Percentiles rank a stretch among this genome's conserved stretches.
These are phyloP conservation scores for Trichophyton simii DNA, from an alignment of 2,329 filamentous ascomycete genomes.

Conservation along the genomic window DNA sequence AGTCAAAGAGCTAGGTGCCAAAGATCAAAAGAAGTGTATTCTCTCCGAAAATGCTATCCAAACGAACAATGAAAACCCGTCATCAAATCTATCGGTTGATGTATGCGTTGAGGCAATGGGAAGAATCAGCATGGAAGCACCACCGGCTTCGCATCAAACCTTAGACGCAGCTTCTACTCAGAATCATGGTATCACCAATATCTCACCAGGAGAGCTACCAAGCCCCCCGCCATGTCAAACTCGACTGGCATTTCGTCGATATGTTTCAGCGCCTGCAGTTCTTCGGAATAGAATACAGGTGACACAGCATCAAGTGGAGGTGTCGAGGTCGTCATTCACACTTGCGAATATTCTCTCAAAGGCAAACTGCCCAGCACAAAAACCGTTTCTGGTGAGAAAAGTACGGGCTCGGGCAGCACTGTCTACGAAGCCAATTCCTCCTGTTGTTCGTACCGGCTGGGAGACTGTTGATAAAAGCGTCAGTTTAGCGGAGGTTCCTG, in stretches of 20 bases:
- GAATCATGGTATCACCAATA: background rate
- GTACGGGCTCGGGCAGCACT: background rate
- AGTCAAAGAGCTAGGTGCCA: background rate
- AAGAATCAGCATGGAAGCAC: background rate
- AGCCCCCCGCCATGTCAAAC: background rate
- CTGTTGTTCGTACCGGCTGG: background rate
- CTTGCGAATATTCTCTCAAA: background rate
- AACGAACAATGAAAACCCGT: background rate
- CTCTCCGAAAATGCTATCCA: background rate
- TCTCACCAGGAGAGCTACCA: background rate
- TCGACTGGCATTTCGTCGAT: background rate
- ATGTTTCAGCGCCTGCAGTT: background rate
- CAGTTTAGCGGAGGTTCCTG: background rate
- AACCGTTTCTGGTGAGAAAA: background rate
- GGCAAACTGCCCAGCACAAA: background rate
- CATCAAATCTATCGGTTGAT: background rate
- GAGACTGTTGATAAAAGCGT: background rate
- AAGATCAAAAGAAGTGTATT: background rate
- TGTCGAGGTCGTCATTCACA: background rate
- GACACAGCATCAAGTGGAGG: background rate
- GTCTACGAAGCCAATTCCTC: background rate
- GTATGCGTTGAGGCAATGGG: background rate
- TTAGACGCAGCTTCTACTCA: background rate
- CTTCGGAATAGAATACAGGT: background rate
- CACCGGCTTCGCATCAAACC: background rate